Evolutionary conservation across 805 yeast genomes (phyloP).

Genomic region (Candida chilensis): DNA sequence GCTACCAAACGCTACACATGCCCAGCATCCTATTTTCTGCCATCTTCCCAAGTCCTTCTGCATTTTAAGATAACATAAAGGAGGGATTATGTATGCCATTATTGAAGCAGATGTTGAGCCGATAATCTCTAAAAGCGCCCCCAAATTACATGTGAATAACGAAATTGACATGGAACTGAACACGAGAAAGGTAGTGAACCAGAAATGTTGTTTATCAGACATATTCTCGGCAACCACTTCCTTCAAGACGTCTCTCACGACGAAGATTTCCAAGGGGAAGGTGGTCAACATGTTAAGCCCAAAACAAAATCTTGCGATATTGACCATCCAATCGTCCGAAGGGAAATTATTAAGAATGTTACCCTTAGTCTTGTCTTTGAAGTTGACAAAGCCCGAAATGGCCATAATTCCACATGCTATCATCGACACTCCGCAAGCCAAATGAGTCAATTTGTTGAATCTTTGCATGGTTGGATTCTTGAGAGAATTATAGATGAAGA

Average conservation of each 20-base stretch:
- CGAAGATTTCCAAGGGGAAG: slow-evolving; percentile 84
- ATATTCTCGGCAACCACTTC: slow-evolving; percentile 46
- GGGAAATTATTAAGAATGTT: slow-evolving; percentile 85
- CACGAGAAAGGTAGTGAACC: slow-evolving; percentile 59
- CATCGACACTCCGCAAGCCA: slow-evolving; percentile 76
- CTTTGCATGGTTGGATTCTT: slow-evolving; percentile 66
- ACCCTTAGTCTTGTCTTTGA: slow-evolving; percentile 75
- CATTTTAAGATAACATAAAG: slow-evolving; percentile 68
- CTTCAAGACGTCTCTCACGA: slow-evolving; percentile 77
- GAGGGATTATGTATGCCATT: slow-evolving; percentile 90
- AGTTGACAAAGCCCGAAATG: slow-evolving; percentile 64
- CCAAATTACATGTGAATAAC: slow-evolving; percentile 76
- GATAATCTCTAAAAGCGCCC: slow-evolving; percentile 79
- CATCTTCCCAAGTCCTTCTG: slow-evolving; percentile 30
- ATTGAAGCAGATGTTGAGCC: slow-evolving; percentile 92
- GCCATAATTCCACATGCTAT: slow-evolving; percentile 74
- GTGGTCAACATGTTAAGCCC: slow-evolving; percentile 92
- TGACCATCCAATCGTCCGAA: slow-evolving; percentile 61
- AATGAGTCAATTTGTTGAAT: slow-evolving; percentile 72
- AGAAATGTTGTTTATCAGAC: slow-evolving; percentile 41
- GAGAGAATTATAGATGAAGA: slow-evolving; percentile 81
- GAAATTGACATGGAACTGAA: slow-evolving; percentile 68
- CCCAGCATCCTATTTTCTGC: slow-evolving; percentile 47
- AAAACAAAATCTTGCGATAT: slow-evolving; percentile 83
- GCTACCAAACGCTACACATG: slow-evolving; percentile 64